Conservation (phyloP, 441 rosid genomes). For the Manihot esculenta region DNA sequence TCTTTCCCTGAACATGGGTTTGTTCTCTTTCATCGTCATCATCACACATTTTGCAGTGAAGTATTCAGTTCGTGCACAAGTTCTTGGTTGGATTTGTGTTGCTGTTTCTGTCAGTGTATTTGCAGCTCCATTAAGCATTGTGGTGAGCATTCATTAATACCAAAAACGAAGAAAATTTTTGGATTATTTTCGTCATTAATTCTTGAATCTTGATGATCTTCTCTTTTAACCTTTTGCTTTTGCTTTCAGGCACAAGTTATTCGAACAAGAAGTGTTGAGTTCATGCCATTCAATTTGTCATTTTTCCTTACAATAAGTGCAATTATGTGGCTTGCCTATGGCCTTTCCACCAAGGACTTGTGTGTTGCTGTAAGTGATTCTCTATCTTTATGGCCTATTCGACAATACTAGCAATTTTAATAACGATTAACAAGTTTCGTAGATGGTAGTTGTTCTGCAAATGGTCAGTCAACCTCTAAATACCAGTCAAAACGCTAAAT, state of each 20-base stretch:
- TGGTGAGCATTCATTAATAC: slow-evolving; percentile 41
- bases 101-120: slow-evolving; percentile 66
- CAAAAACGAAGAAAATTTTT: background rate
- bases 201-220: too few relatives aligned
- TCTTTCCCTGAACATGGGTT: slow-evolving; percentile 51
- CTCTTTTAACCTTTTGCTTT: too few relatives aligned
- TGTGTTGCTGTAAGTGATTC: slow-evolving; percentile 64
- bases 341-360: slow-evolving; percentile 52
- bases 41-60: slow-evolving; percentile 41
- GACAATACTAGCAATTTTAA: too few relatives aligned
- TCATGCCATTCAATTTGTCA: slow-evolving; percentile 83
- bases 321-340: slow-evolving; percentile 79
- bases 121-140: slow-evolving; percentile 73
- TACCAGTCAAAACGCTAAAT: too few relatives aligned
- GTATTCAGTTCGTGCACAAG: slow-evolving; percentile 24
- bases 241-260: slow-evolving; percentile 61
- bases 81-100: slow-evolving; percentile 87
- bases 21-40: slow-evolving; percentile 48
- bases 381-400: too few relatives aligned
- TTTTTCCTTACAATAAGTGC: slow-evolving; percentile 81
- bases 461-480: too few relatives aligned
- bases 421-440: background rate
- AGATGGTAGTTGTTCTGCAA: too few relatives aligned
- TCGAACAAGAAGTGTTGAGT: slow-evolving; percentile 80
- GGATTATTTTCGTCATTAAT: background rate